A percentile compares a stretch with the other conserved stretches of the same genome.
These are phyloP conservation scores for Cephalotrichum gorgonifer DNA, from an alignment of 2,329 filamentous ascomycete genomes.

Conservation along the genomic window DNA sequence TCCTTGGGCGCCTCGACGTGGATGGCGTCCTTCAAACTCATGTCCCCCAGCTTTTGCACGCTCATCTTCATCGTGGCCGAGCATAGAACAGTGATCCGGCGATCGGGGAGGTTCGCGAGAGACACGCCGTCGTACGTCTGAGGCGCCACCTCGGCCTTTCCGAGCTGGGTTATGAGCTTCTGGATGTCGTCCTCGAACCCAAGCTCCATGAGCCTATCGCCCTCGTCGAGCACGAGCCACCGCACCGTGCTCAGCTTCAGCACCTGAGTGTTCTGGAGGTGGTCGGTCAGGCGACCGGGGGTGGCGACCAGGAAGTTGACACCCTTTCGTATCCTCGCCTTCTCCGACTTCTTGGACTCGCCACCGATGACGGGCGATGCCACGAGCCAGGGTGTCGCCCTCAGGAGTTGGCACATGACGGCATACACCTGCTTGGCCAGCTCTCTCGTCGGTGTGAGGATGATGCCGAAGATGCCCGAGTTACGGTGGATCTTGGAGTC, in stretches of 20 bases:
- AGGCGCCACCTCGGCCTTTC: slow-evolving; percentile 49
- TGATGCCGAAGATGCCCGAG: slow-evolving; percentile 84
- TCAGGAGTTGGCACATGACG: slow-evolving; percentile 74
- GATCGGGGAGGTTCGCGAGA: slow-evolving; percentile 57
- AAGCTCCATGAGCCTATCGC: slow-evolving; percentile 95
- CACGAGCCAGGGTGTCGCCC: slow-evolving; percentile 90
- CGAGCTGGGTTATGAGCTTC: slow-evolving; percentile 72
- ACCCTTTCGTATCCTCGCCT: slow-evolving; percentile 85
- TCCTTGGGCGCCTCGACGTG: slow-evolving; percentile 60
- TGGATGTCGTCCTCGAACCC: slow-evolving; percentile 93
- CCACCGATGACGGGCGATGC: slow-evolving; percentile 70
- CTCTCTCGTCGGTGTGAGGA: slow-evolving; percentile 90
- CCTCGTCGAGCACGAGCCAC: slow-evolving; percentile 92
- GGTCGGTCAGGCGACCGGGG: slow-evolving; percentile 81
- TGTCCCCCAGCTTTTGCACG: slow-evolving; percentile 85
- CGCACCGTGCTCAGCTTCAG: slow-evolving; percentile 80
- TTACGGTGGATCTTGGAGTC: slow-evolving; percentile 60
- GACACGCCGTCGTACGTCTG: slow-evolving; percentile 47
- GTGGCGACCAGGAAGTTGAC: slow-evolving; percentile 94
- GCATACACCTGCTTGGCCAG: slow-evolving; percentile 86
- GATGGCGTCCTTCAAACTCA: slow-evolving; percentile 85
- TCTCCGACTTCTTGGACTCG: slow-evolving; percentile 69
- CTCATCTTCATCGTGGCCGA: slow-evolving; percentile 98
- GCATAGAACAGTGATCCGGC: slow-evolving; percentile 80
- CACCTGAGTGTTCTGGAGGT: slow-evolving; percentile 83